Percentiles rank a stretch among this genome's conserved stretches.
phyloP scores from a whole-genome alignment of 2,329 filamentous ascomycete species.

The Huntiella savannae region DNA sequence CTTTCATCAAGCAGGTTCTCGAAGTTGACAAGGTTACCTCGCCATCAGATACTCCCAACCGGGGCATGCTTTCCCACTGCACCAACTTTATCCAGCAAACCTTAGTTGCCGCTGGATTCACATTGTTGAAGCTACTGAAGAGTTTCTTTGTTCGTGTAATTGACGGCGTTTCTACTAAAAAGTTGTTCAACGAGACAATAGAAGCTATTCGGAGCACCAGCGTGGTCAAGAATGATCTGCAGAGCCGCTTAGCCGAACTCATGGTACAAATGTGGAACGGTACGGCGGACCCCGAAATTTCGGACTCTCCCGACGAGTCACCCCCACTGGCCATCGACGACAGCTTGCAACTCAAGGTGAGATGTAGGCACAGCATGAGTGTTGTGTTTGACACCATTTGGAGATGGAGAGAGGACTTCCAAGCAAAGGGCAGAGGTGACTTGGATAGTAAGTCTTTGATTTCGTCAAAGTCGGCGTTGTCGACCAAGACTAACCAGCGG shows the following conservation, averaged over 20 bases:
- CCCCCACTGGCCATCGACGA: slow-evolving; percentile 40
- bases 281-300: slow-evolving; percentile 27
- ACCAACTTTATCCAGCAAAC: slow-evolving; percentile 71
- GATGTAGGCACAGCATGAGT: slow-evolving; percentile 69
- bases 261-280: slow-evolving; percentile 77
- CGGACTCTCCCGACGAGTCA: slow-evolving; percentile 29
- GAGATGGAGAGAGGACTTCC: slow-evolving; percentile 68
- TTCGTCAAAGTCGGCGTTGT: background rate
- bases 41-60: slow-evolving; percentile 25
- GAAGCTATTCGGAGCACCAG: slow-evolving; percentile 52
- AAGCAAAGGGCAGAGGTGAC: slow-evolving; percentile 47
- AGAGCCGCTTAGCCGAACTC: slow-evolving; percentile 64
- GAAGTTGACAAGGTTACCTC: slow-evolving; percentile 31
- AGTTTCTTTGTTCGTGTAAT: slow-evolving; percentile 59
- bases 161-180: slow-evolving; percentile 46
- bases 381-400: slow-evolving; percentile 71
- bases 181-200: slow-evolving; percentile 53
- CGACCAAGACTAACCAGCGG: slow-evolving; percentile 47
- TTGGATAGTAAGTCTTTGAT: slow-evolving; percentile 43
- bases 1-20: slow-evolving; percentile 48
- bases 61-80: slow-evolving; percentile 43
- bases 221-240: slow-evolving; percentile 58
- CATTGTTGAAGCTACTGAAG: slow-evolving; percentile 58
- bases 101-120: slow-evolving; percentile 64
- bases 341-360: slow-evolving; percentile 60